Percentiles rank a stretch among this genome's conserved stretches.
Conservation (phyloP, 345 rosid genomes). For the Pistacia vera region DNA sequence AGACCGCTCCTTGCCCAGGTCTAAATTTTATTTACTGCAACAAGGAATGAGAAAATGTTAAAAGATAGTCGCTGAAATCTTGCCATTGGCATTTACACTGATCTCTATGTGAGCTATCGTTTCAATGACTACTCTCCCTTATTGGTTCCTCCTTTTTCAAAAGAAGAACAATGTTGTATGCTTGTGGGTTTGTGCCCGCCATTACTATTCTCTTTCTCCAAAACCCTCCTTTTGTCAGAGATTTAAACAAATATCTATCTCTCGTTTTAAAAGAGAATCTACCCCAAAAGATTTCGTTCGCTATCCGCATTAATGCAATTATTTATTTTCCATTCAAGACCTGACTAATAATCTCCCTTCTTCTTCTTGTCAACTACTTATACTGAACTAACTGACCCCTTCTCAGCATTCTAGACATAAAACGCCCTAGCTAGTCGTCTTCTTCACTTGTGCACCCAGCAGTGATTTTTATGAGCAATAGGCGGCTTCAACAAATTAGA, state of each 20-base stretch:
- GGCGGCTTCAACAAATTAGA: no score
- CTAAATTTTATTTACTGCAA: neutral
- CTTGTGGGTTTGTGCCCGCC: neutral
- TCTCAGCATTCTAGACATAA: no score
- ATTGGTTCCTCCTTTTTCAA: neutral
- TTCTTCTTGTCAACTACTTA: no score
- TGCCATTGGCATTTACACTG: neutral
- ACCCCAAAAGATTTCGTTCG: slow-evolving; percentile 25
- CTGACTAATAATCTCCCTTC: no score
- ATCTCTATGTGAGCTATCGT: neutral
- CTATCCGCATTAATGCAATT: slow-evolving; percentile 20
- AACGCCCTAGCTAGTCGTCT: neutral
- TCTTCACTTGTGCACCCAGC: neutral
- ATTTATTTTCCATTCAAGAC: neutral
- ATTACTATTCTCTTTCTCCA: neutral
- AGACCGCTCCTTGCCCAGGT: no score
- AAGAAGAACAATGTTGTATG: neutral
- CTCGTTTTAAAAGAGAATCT: slow-evolving; percentile 25
- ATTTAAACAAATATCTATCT: neutral
- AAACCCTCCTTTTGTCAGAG: slow-evolving; percentile 8
- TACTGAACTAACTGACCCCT: no score
- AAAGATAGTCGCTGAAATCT: neutral
- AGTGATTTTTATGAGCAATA: no score
- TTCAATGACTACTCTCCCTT: neutral
- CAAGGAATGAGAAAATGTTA: no score